Evolutionary conservation across 1,139 yeast genomes (phyloP).

Genomic region (Yamadazyma dushanensis): DNA sequence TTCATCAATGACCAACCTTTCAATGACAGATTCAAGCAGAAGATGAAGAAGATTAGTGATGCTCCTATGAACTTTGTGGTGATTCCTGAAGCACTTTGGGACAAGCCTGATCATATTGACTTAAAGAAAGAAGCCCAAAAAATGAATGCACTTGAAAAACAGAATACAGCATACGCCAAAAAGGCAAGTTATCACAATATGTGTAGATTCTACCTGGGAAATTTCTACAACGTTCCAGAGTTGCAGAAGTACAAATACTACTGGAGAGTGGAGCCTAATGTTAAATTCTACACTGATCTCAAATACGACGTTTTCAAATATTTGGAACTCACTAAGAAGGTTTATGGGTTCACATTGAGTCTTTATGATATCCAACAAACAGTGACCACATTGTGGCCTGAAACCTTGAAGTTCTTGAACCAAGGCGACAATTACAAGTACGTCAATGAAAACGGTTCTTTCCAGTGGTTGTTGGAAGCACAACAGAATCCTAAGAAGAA

Average conservation of each 20-base stretch:
- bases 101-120: constrained; percentile 61
- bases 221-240: constrained; percentile 63
- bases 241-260: constrained; percentile 54
- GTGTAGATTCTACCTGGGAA: constrained; percentile 64
- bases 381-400: constrained; percentile 66
- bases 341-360: constrained; percentile 69
- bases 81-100: constrained; percentile 61
- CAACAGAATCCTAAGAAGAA: constrained; percentile 60
- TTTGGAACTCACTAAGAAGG: constrained; percentile 61
- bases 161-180: constrained; percentile 63
- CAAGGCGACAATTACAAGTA: constrained; percentile 60
- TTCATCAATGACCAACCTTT: constrained; percentile 74
- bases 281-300: constrained; percentile 63
- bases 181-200: constrained; percentile 70
- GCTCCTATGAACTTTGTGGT: constrained; percentile 60
- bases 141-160: constrained; percentile 38
- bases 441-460: constrained; percentile 58
- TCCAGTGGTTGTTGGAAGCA: constrained; percentile 71
- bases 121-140: constrained; percentile 35
- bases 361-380: constrained; percentile 70
- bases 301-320: constrained; percentile 78
- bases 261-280: constrained; percentile 83
- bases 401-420: constrained; percentile 58
- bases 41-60: constrained; percentile 39
- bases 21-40: constrained; percentile 51